A percentile compares a stretch with the other conserved stretches of the same genome.
phyloP scores from a whole-genome alignment of 179 eudicot species.

The Sideroxylon spinosum region DNA sequence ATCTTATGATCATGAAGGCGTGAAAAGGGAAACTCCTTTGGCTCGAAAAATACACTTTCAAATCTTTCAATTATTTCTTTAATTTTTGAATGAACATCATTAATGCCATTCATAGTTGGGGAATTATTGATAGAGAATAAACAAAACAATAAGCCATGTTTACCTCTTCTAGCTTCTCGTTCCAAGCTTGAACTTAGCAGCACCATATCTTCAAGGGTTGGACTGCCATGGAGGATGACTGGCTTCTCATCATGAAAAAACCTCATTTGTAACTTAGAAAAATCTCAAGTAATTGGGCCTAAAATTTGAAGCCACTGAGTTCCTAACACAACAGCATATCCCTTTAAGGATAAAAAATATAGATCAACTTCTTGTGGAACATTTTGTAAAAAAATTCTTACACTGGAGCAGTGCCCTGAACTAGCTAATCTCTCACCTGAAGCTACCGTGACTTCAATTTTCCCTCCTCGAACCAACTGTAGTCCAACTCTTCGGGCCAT shows the following conservation, averaged over 20 bases:
- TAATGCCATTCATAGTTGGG: neutral
- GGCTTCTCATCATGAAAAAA: neutral
- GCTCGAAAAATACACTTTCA: neutral
- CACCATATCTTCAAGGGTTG: neutral
- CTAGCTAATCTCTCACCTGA: too few species aligned
- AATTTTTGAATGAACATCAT: neutral
- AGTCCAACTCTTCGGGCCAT: too few species aligned
- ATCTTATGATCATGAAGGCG: neutral
- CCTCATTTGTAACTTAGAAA: neutral
- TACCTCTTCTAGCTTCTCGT: neutral
- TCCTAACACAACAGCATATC: too few species aligned
- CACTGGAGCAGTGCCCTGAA: too few species aligned
- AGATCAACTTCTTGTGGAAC: too few species aligned
- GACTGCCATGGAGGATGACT: neutral
- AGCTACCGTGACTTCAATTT: too few species aligned
- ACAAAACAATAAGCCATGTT: neutral
- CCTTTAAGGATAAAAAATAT: too few species aligned
- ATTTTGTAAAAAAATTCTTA: too few species aligned
- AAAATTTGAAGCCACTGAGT: neutral
- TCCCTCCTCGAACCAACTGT: too few species aligned
- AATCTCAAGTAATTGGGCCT: neutral
- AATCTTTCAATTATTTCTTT: neutral
- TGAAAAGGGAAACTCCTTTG: neutral
- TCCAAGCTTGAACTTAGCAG: neutral
- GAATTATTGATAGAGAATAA: neutral